phyloP scores from a whole-genome alignment of 169 alveolate genomes.

The Cryptosporidium sp. region DNA sequence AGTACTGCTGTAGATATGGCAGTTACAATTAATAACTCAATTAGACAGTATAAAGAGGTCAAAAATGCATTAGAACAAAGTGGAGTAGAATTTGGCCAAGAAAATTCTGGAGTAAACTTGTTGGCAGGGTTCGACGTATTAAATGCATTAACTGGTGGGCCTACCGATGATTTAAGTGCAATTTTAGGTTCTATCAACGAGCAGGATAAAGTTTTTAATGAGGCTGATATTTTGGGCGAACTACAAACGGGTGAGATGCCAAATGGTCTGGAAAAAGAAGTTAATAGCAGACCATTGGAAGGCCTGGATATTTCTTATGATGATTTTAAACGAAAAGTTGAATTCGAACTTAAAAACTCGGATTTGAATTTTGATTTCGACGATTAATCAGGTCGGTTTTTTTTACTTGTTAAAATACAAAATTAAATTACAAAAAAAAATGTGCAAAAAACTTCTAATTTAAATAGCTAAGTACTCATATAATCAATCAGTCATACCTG shows the following conservation, averaged over 20 bases:
- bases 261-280: neutral
- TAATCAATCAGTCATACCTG: constrained; percentile 71
- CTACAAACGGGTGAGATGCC: constrained; percentile 9
- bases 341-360: constrained; percentile 6
- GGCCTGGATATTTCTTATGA: constrained; percentile 32
- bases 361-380: constrained; percentile 49
- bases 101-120: constrained; percentile 42
- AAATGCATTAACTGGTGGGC: constrained; percentile 56
- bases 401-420: neutral
- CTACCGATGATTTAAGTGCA: constrained; percentile 28
- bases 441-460: neutral
- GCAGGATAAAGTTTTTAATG: constrained; percentile 10
- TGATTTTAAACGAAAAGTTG: constrained; percentile 44
- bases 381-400: neutral
- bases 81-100: constrained; percentile 26
- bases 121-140: constrained; percentile 26
- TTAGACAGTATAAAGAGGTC: constrained; percentile 28
- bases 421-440: neutral
- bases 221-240: constrained; percentile 52
- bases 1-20: constrained; percentile 35
- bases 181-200: constrained; percentile 23
- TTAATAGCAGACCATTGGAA: neutral
- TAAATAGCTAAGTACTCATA: constrained; percentile 2
- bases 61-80: constrained; percentile 14
- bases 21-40: constrained; percentile 6